Evolutionary conservation across 2,329 filamentous ascomycete genomes (phyloP), one percentile per base, ranked within the genome.

Genomic region (Dendryphion nanum): DNA sequence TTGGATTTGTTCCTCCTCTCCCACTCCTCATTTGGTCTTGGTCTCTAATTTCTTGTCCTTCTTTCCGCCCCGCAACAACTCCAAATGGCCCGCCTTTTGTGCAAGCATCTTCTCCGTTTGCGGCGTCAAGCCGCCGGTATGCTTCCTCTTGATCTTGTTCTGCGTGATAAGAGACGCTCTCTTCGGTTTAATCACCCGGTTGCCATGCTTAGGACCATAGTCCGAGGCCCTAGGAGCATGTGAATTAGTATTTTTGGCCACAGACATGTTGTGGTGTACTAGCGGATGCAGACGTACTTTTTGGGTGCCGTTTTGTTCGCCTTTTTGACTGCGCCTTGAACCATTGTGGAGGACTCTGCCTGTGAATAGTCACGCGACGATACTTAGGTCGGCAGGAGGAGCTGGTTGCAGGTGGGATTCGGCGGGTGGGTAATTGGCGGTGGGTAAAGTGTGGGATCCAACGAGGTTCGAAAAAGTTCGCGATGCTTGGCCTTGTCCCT

Each of bases 21-120:
- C 23, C 30, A 18, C 26, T n/a, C 16, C 20, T 15, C 30, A 17
- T 8, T 13, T 26, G 14, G 12, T 37, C 15, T 18, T 33, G 14
- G 13, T 35, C 29, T 38, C 29, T 37, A 33, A 35, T 34, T 42
- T 49, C 38, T 44, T 47, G 37, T 70, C 67, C 64, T 78, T 83
- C 74, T 84, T 85, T 10, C 81, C 82, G 2, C 82, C 81, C 40
- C 73, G 73, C 55, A 87, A 61, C 55, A 87, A 57, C 63, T 88
- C 83, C 55, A 87, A 55, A 72, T 88, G 83, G 12, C 83, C 84
- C 4, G 82, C 83, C 54, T 79, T 79, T 44, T 79, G 71, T 10
- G 82, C 83, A 7, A 87, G 71, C 45, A 74, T 76, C 44, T 77
- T 76, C 57, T 88, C 84, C n/a, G 83, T 87, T 67, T 79, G 73